phyloP scores from a whole-genome alignment of 2,329 filamentous ascomycete species.

The Microascus cirrosus region DNA sequence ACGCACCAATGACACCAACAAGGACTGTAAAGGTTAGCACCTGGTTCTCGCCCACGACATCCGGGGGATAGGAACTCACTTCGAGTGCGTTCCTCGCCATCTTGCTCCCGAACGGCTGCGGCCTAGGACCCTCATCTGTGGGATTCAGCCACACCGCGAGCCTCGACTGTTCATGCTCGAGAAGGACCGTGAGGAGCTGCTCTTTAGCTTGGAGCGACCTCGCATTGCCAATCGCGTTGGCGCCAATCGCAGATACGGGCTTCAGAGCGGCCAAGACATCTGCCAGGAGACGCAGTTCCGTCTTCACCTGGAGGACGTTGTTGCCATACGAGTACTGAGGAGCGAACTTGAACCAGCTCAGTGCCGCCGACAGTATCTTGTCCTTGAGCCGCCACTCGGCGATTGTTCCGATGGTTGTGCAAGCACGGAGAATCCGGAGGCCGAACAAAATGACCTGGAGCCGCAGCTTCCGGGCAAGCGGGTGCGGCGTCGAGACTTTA shows the following conservation, averaged over 20 bases:
- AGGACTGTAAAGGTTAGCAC: constrained; percentile 24
- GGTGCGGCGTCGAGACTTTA: constrained; percentile 61
- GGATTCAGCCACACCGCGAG: constrained; percentile 87
- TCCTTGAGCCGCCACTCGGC: constrained; percentile 80
- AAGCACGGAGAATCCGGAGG: constrained; percentile 63
- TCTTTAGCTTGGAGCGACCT: constrained; percentile 69
- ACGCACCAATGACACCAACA: constrained; percentile 53
- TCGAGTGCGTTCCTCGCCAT: constrained; percentile 15
- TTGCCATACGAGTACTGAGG: constrained; percentile 93
- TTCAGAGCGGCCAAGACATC: constrained; percentile 63
- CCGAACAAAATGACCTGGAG: constrained; percentile 81
- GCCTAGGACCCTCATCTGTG: constrained; percentile 40
- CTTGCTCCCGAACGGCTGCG: constrained; percentile 8
- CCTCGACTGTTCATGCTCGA: constrained; percentile 76
- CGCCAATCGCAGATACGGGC: constrained; percentile 48
- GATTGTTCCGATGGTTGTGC: constrained; percentile 50
- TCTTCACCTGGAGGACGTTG: constrained; percentile 86
- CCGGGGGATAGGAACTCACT: background rate
- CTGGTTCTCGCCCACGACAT: background rate
- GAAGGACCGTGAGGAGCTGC: constrained; percentile 65
- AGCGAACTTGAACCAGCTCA: constrained; percentile 78
- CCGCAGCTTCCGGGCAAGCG: constrained; percentile 82
- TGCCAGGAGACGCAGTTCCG: constrained; percentile 70
- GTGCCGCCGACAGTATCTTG: constrained; percentile 70
- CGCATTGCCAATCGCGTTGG: constrained; percentile 37